phyloP scores from a whole-genome alignment of 345 rosid genomes.

The Rubroshorea leprosula region DNA sequence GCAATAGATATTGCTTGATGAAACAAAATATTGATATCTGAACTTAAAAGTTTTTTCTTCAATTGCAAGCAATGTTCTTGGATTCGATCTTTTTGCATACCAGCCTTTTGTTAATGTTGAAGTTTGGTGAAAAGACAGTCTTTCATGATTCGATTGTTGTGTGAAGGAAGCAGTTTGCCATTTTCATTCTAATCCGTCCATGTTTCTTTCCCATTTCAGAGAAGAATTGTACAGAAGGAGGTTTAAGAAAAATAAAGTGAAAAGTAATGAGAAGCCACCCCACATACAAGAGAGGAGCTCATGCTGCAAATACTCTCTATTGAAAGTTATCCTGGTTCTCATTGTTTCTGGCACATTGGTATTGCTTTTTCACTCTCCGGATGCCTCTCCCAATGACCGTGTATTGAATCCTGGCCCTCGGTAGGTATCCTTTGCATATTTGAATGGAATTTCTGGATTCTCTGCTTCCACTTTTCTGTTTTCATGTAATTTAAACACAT shows the following conservation, averaged over 20 bases:
- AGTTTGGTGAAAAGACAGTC: conserved; percentile 65
- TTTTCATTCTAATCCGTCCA: background rate
- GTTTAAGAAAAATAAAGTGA: conserved; percentile 39
- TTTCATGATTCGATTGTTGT: background rate
- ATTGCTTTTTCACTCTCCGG: conserved; percentile 51
- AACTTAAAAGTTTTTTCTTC: conserved; percentile 2
- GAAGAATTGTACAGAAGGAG: conserved; percentile 65
- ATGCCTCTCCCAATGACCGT: conserved; percentile 37
- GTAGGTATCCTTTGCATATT: conserved; percentile 16
- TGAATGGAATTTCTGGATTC: background rate
- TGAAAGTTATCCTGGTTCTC: conserved; percentile 54
- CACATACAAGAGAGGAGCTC: conserved; percentile 45
- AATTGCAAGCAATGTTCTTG: conserved; percentile 6
- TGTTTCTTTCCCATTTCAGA: conserved; percentile 30
- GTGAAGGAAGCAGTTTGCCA: background rate
- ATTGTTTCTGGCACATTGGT: conserved; percentile 53
- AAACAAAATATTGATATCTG: background rate
- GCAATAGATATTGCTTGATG: conserved; percentile 4
- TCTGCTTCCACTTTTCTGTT: background rate
- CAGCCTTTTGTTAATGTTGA: background rate
- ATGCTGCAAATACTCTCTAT: conserved; percentile 51
- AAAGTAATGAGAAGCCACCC: conserved; percentile 45
- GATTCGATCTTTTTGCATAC: background rate
- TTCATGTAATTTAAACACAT: background rate
- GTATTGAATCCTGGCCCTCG: conserved; percentile 26